These are phyloP conservation scores for Astrephomene gubernaculifera DNA, from an alignment of 139 green algal genomes.

Conservation along the genomic window DNA sequence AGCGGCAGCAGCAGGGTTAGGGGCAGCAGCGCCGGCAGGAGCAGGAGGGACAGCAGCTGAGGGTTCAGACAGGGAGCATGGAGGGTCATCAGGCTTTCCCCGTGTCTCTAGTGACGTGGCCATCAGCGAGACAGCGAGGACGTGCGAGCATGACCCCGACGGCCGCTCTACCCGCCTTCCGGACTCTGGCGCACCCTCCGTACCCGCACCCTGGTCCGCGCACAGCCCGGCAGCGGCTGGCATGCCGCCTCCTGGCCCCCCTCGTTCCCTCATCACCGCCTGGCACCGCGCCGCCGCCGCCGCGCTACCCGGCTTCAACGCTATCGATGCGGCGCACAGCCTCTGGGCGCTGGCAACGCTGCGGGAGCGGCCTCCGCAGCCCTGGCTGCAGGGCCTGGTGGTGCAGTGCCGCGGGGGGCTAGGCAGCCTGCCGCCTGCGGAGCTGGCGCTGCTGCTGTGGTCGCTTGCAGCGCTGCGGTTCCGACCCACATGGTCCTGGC, in stretches of 20 bases:
- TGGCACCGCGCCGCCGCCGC: slow-evolving; percentile 1
- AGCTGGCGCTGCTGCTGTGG: slow-evolving; percentile 25
- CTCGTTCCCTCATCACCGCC: background rate
- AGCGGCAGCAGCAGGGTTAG: background rate
- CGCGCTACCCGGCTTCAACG: slow-evolving; percentile 6
- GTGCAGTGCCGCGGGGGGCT: background rate
- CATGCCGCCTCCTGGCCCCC: background rate
- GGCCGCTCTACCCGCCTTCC: too few relatives aligned
- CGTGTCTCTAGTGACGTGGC: too few relatives aligned
- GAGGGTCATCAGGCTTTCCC: too few relatives aligned
- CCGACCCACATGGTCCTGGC: slow-evolving; percentile 27
- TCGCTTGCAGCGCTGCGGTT: slow-evolving; percentile 30
- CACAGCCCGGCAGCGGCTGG: too few relatives aligned
- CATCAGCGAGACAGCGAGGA: too few relatives aligned
- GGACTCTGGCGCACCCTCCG: too few relatives aligned
- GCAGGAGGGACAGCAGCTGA: background rate
- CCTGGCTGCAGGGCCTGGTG: slow-evolving; percentile 21
- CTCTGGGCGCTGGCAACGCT: slow-evolving; percentile 36
- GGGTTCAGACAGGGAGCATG: too few relatives aligned
- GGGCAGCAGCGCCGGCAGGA: background rate
- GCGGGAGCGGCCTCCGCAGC: background rate
- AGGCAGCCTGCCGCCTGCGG: background rate
- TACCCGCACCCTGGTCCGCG: too few relatives aligned
- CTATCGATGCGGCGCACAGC: slow-evolving; percentile 14
- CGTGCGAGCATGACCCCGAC: too few relatives aligned